Evolutionary conservation across 2,329 filamentous ascomycete genomes (phyloP), one percentile per base, ranked within the genome.

Genomic region (Trichoderma citrinoviride): DNA sequence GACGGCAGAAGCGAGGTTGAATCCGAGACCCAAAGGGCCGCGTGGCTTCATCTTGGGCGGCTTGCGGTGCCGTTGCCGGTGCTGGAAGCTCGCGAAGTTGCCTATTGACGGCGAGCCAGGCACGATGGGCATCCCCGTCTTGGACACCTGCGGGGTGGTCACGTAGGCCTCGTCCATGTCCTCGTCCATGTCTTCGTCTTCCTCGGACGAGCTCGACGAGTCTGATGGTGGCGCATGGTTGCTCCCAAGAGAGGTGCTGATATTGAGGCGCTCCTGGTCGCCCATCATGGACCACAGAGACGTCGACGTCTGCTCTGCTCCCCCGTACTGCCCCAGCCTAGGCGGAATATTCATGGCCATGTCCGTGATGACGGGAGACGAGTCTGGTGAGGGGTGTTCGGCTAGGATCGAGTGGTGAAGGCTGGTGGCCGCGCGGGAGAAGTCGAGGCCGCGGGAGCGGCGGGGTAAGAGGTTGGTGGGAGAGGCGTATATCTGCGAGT

Each of bases 381-480:
- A 95, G 75, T 96, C 93, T 3, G 93, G 93, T 5, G 91, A 95
- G 0, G 91, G 90, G 75, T 90, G 87, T 70, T 97, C 92, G 64
- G 94, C 93, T 8, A 98, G 85, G 0, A 91, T 98, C 17, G 94
- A 97, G 77, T 98, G 95, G 78, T 98, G 95, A 23, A 99, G 83
- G 74, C 93, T 96, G 12, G 94, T 97, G 67, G 92, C 95, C 12
- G 93, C 93, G 70, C 94, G 86, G 46, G 94, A 94, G 77, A 97
- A 98, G 78, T 98, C 94, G 67, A 97, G 82, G 49, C 94, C 94
- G 64, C 94, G 87, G 33, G 93, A 97, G 67, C 93, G 89, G 68
- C 94, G 87, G 19, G 94, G 94, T 7, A 98, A 84, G 53, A 96
- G 90, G 61, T 93, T 96, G 27, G 91, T 90, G 2, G 93, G 93